Evolutionary conservation across 2,329 filamentous ascomycete genomes (phyloP).

Genomic region (Diaporthe vexans): DNA sequence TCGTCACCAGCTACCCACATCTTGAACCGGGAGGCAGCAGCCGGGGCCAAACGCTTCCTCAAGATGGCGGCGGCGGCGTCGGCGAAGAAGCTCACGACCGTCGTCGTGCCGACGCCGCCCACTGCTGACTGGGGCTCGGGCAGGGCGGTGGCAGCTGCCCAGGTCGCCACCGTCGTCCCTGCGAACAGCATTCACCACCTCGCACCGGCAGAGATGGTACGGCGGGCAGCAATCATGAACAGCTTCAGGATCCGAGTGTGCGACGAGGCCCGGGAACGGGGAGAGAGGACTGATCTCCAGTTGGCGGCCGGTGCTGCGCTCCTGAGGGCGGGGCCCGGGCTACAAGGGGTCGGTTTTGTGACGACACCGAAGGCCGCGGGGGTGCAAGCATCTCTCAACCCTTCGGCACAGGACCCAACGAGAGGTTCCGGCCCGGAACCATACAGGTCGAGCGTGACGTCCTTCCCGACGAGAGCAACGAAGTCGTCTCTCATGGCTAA

Average conservation of each 20-base stretch:
- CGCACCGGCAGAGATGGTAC: constrained; percentile 60
- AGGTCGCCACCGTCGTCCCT: constrained; percentile 29
- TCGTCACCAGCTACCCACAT: constrained; percentile 79
- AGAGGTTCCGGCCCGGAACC: background rate
- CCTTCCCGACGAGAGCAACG: background rate
- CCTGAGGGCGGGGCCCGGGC: constrained; percentile 45
- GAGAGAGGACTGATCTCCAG: constrained; percentile 50
- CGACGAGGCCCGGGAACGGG: constrained; percentile 51
- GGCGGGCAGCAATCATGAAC: constrained; percentile 77
- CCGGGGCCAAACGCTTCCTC: constrained; percentile 62
- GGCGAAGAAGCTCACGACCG: constrained; percentile 46
- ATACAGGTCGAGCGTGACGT: background rate
- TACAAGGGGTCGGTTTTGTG: constrained; percentile 52
- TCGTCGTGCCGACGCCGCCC: constrained; percentile 41
- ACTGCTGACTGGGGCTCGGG: constrained; percentile 21
- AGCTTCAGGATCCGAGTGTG: constrained; percentile 64
- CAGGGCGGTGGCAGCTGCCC: background rate
- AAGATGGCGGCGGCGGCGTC: constrained; percentile 61
- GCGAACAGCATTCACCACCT: constrained; percentile 39
- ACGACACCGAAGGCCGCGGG: constrained; percentile 15
- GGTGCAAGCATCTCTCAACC: background rate
- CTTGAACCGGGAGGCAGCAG: constrained; percentile 69
- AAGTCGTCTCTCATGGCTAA: background rate
- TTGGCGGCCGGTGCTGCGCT: constrained; percentile 52
- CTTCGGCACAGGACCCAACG: background rate